phyloP scores from a whole-genome alignment of 768 basidiomycete genomes.

The Leccinum disarticulatum region DNA sequence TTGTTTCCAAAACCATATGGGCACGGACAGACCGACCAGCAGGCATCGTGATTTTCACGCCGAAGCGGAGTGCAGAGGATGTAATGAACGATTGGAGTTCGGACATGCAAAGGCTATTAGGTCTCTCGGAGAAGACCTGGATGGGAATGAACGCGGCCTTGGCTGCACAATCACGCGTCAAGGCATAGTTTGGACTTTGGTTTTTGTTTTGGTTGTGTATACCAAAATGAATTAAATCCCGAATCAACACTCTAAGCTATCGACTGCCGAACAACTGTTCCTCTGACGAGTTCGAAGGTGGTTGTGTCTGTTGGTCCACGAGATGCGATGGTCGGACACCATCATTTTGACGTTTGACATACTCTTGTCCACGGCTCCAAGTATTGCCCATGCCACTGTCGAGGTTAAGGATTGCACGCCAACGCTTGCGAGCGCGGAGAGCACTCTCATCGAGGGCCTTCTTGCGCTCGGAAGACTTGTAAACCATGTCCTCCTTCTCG shows the following conservation, averaged over 20 bases:
- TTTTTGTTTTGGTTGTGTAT: constrained; percentile 14
- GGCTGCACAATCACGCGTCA: constrained; percentile 72
- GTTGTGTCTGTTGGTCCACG: constrained; percentile 39
- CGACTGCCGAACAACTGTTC: constrained; percentile 21
- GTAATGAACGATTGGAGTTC: constrained; percentile 98
- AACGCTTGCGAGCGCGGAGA: constrained; percentile 68
- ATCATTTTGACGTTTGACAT: constrained; percentile 69
- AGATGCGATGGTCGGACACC: constrained; percentile 68
- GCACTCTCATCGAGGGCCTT: constrained; percentile 59
- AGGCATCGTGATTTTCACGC: constrained; percentile 85
- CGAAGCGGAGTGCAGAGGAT: constrained; percentile 81
- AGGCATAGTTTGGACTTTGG: constrained; percentile 34
- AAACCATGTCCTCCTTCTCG: constrained; percentile 56
- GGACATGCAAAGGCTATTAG: constrained; percentile 90
- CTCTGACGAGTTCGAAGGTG: constrained; percentile 24
- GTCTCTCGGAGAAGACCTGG: constrained; percentile 97
- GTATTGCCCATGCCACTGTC: constrained; percentile 39
- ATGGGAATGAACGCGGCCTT: constrained; percentile 92
- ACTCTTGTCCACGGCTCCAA: constrained; percentile 77
- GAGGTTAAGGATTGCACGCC: constrained; percentile 64
- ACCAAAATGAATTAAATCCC: background rate
- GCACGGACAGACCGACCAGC: constrained; percentile 91
- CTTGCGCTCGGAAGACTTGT: constrained; percentile 59
- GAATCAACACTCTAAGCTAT: constrained; percentile 12
- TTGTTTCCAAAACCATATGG: constrained; percentile 90